Evolutionary conservation across 768 basidiomycete genomes (phyloP).

Genomic region (Amanita fuliginea): DNA sequence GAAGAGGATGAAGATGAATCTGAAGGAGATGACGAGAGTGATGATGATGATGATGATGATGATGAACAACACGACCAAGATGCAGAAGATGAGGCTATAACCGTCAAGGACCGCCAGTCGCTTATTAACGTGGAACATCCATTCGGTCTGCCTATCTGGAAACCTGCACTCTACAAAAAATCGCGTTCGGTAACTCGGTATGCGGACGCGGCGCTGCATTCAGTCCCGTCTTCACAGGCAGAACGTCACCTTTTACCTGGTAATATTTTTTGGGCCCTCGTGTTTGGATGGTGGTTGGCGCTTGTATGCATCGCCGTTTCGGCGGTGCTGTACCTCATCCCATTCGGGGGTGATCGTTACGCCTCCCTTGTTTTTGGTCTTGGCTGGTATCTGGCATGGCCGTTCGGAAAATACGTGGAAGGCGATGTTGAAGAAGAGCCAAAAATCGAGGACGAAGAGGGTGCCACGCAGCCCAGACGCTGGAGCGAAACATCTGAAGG

Average conservation of each 20-base stretch:
- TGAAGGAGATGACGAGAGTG: slow-evolving; percentile 11
- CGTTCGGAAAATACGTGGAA: slow-evolving; percentile 98
- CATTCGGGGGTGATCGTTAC: slow-evolving; percentile 77
- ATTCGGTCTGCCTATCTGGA: slow-evolving; percentile 99
- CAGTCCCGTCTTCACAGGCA: slow-evolving; percentile 84
- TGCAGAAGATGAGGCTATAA: slow-evolving; percentile 75
- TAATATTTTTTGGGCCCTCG: slow-evolving; percentile 84
- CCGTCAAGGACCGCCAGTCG: slow-evolving; percentile 90
- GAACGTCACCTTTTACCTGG: slow-evolving; percentile 90
- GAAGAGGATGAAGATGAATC: slow-evolving; percentile 16
- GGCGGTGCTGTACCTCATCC: slow-evolving; percentile 56
- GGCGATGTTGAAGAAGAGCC: slow-evolving; percentile 38
- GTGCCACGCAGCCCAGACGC: slow-evolving; percentile 17
- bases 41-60: slow-evolving; percentile 30
- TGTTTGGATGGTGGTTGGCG: slow-evolving; percentile 93
- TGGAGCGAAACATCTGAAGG: slow-evolving; percentile 23
- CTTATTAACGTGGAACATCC: slow-evolving; percentile 99
- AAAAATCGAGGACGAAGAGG: slow-evolving; percentile 25
- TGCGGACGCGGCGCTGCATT: slow-evolving; percentile 91
- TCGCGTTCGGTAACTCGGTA: slow-evolving; percentile 91
- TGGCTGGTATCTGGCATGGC: slow-evolving; percentile 96
- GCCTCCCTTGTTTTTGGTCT: slow-evolving; percentile 82
- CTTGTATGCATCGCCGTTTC: slow-evolving; percentile 59
- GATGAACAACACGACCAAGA: slow-evolving; percentile 16
- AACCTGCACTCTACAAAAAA: slow-evolving; percentile 97